Evolutionary conservation across 768 basidiomycete genomes (phyloP).

Genomic region (Leucosporidium creatinivorum): DNA sequence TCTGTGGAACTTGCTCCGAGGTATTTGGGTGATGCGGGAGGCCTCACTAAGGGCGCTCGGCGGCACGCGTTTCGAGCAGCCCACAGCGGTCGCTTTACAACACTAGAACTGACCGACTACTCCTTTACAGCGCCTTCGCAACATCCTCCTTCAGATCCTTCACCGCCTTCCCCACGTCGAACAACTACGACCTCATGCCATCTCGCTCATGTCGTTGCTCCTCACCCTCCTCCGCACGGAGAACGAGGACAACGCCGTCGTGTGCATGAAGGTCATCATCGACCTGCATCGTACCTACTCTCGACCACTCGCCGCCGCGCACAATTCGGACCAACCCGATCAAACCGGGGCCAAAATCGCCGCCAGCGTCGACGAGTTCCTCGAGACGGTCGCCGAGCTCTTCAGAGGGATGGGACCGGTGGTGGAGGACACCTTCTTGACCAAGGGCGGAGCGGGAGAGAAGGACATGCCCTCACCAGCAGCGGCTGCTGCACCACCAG

Average conservation of each 20-base stretch:
- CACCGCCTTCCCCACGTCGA: slow-evolving; percentile 80
- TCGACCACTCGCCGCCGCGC: slow-evolving; percentile 41
- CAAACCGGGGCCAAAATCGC: slow-evolving; percentile 48
- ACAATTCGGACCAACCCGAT: background rate
- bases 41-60: no score
- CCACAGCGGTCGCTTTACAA: no score
- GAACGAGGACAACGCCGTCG: slow-evolving; percentile 90
- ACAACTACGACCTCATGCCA: slow-evolving; percentile 59
- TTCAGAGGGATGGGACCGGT: slow-evolving; percentile 66
- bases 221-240: slow-evolving; percentile 75
- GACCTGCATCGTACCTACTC: slow-evolving; percentile 78
- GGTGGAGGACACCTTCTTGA: slow-evolving; percentile 59
- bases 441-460: slow-evolving; percentile 3
- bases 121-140: slow-evolving; percentile 62
- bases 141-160: slow-evolving; percentile 77
- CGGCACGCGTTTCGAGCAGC: background rate
- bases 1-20: background rate
- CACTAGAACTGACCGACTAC: background rate
- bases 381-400: slow-evolving; percentile 68
- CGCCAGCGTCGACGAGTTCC: slow-evolving; percentile 67
- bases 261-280: slow-evolving; percentile 82
- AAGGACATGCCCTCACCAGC: slow-evolving; percentile 5
- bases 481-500: slow-evolving; percentile 2
- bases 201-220: slow-evolving; percentile 67
- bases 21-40: background rate